A percentile compares a stretch with the other conserved stretches of the same genome.
Conservation (phyloP, 805 yeast genomes). For the Yamadazyma tumulicola region DNA sequence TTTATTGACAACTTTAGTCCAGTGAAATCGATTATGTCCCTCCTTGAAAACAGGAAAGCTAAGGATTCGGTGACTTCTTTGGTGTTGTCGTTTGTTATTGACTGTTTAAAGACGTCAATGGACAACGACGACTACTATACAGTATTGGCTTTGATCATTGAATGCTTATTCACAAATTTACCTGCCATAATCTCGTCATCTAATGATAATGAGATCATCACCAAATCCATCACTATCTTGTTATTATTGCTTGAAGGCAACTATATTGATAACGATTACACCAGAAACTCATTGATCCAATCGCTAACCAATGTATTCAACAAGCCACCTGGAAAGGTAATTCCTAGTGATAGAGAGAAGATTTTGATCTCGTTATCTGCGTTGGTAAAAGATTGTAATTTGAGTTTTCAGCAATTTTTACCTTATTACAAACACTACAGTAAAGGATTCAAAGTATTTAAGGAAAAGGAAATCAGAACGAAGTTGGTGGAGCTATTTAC, state of each 20-base stretch:
- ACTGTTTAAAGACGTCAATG: constrained; percentile 34
- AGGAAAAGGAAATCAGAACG: constrained; percentile 60
- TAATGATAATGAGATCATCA: constrained; percentile 43
- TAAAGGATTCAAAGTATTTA: constrained; percentile 53
- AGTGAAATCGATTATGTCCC: constrained; percentile 49
- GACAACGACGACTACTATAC: constrained; percentile 44
- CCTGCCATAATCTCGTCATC: constrained; percentile 47
- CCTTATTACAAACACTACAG: constrained; percentile 50
- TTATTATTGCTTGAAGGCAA: constrained; percentile 53
- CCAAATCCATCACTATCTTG: constrained; percentile 51
- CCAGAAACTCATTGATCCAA: constrained; percentile 49
- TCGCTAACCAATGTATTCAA: constrained; percentile 61
- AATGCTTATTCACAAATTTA: constrained; percentile 48
- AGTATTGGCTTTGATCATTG: constrained; percentile 56
- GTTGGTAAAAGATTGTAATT: constrained; percentile 51
- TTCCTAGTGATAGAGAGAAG: constrained; percentile 49
- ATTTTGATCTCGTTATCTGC: constrained; percentile 55
- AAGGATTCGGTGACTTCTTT: constrained; percentile 62
- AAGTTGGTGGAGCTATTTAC: constrained; percentile 58
- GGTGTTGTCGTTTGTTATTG: constrained; percentile 53
- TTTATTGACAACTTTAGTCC: constrained; percentile 55
- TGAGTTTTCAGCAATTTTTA: constrained; percentile 48
- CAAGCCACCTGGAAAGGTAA: constrained; percentile 51
- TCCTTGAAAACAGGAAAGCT: constrained; percentile 52
- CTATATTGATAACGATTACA: constrained; percentile 52